These are phyloP conservation scores for Colletotrichum echinochloae DNA, from an alignment of 2,329 filamentous ascomycete species.

Conservation along the genomic window DNA sequence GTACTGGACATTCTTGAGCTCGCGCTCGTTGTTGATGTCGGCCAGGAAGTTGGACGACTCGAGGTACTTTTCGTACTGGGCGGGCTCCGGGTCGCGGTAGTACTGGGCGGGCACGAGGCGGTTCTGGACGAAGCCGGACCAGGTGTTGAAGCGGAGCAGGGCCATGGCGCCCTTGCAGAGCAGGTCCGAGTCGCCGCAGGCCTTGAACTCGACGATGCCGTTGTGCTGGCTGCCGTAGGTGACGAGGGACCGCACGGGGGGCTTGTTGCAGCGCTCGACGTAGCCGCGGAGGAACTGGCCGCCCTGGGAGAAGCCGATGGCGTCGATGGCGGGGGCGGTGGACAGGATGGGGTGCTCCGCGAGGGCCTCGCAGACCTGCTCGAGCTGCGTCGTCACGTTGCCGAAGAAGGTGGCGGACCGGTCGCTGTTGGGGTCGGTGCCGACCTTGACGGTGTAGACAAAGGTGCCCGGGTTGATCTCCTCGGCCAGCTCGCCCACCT, in stretches of 20 bases:
- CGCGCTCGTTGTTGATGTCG: slow-evolving; percentile 94
- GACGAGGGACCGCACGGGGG: slow-evolving; percentile 81
- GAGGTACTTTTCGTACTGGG: slow-evolving; percentile 79
- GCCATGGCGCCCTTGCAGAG: slow-evolving; percentile 85
- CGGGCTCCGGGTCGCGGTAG: slow-evolving; percentile 76
- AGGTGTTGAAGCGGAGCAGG: slow-evolving; percentile 83
- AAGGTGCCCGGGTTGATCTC: slow-evolving; percentile 83
- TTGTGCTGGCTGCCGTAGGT: slow-evolving; percentile 95
- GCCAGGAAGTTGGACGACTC: slow-evolving; percentile 88
- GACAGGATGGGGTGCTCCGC: slow-evolving; percentile 82
- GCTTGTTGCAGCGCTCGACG: slow-evolving; percentile 85
- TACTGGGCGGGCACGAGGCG: slow-evolving; percentile 94
- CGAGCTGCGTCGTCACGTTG: slow-evolving; percentile 85
- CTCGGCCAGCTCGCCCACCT: slow-evolving; percentile 78
- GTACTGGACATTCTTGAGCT: slow-evolving; percentile 79
- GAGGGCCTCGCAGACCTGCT: slow-evolving; percentile 81
- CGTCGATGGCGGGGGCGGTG: slow-evolving; percentile 86
- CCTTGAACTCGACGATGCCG: slow-evolving; percentile 86
- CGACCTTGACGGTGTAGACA: slow-evolving; percentile 82
- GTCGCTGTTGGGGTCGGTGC: slow-evolving; percentile 74
- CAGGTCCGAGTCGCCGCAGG: slow-evolving; percentile 78
- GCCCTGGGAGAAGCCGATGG: slow-evolving; percentile 94
- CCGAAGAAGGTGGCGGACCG: slow-evolving; percentile 89
- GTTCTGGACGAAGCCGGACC: slow-evolving; percentile 81
- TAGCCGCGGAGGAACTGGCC: slow-evolving; percentile 96